phyloP scores from a whole-genome alignment of 352 stramenopile genomes.

The Thraustotheca clavata region DNA sequence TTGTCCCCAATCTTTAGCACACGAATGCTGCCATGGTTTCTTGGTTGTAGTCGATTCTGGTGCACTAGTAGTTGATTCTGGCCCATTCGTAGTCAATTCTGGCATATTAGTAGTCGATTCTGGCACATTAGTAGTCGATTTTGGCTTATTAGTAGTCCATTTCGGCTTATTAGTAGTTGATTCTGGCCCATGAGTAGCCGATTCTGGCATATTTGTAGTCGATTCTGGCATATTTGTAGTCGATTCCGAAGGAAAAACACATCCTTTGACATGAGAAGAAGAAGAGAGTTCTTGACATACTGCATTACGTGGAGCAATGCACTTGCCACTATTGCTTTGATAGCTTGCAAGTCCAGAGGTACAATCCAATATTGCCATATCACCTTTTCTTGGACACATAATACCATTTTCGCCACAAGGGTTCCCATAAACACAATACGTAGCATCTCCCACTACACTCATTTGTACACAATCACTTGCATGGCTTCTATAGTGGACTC shows the following conservation, averaged over 20 bases:
- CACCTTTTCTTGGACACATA: conserved; percentile 14
- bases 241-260: not conserved
- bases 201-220: too few relatives aligned
- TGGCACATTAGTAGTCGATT: too few relatives aligned
- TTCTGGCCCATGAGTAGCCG: too few relatives aligned
- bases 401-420: conserved; percentile 6
- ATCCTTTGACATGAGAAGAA: not conserved
- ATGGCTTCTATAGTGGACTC: not conserved
- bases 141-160: too few relatives aligned
- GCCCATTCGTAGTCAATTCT: too few relatives aligned
- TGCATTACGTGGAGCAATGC: not conserved
- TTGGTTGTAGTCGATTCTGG: too few relatives aligned
- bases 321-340: not conserved
- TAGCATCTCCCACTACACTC: conserved; percentile 17
- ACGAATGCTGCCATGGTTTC: too few relatives aligned
- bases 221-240: too few relatives aligned
- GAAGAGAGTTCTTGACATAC: not conserved
- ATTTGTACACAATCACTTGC: not conserved
- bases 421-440: conserved; percentile 1
- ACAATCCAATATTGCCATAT: not conserved
- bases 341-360: not conserved
- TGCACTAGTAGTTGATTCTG: too few relatives aligned
- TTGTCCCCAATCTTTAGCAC: conserved; percentile 7
- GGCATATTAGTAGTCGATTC: too few relatives aligned
- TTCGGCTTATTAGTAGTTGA: too few relatives aligned